Percentiles rank a stretch among this genome's conserved stretches.
Evolutionary conservation across 805 yeast genomes (phyloP).

Genomic region (Hanseniaspora guilliermondii): DNA sequence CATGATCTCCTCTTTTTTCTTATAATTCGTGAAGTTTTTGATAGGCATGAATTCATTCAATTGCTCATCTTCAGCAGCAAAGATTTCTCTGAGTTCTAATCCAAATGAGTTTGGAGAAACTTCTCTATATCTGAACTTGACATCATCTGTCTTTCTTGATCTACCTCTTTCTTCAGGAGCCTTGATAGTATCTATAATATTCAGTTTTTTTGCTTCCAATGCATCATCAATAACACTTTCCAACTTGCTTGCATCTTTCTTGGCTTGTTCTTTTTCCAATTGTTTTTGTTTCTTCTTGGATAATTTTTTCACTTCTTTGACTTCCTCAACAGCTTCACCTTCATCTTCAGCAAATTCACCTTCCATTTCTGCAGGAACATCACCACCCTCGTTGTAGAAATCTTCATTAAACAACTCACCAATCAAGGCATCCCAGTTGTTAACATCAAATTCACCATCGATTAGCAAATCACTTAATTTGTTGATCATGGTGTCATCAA

Average conservation of each 20-base stretch:
- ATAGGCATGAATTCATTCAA: conserved; percentile 76
- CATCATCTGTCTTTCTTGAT: conserved; percentile 30
- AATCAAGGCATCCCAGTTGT: conserved; percentile 84
- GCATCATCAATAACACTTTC: conserved; percentile 61
- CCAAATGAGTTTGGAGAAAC: conserved; percentile 94
- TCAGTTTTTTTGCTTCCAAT: conserved; percentile 59
- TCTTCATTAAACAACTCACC: conserved; percentile 76
- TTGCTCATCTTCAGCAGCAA: conserved; percentile 77
- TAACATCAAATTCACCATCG: conserved; percentile 82
- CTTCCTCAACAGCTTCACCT: conserved; percentile 23
- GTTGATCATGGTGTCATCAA: conserved; percentile 44
- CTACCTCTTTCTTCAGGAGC: conserved; percentile 46
- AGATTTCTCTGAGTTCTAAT: conserved; percentile 68
- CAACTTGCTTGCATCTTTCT: conserved; percentile 49
- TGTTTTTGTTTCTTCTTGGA: conserved; percentile 42
- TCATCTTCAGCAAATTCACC: conserved; percentile 29
- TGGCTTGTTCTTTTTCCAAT: conserved; percentile 43
- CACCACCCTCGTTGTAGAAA: conserved; percentile 45
- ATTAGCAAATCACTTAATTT: conserved; percentile 67
- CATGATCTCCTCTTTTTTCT: conserved; percentile 52
- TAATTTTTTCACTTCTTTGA: conserved; percentile 26
- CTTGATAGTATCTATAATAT: conserved; percentile 57
- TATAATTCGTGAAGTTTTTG: conserved; percentile 87
- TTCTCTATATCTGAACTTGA: conserved; percentile 73
- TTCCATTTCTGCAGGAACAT: conserved; percentile 41